These are phyloP conservation scores for Kwoniella dejecticola DNA, from an alignment of 768 basidiomycete species.

Conservation along the genomic window DNA sequence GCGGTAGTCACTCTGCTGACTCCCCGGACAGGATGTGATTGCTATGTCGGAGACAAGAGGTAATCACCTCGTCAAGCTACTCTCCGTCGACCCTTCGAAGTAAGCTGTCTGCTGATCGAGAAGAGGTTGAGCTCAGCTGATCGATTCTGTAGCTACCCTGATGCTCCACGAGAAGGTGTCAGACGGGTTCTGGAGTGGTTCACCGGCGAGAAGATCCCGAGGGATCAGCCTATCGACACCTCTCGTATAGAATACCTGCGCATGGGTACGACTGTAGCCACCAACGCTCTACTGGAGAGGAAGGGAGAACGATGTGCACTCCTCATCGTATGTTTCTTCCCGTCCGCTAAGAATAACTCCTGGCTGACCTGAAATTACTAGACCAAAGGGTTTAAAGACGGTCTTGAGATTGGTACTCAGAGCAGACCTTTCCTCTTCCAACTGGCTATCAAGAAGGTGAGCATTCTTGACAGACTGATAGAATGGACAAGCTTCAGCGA, in stretches of 20 bases:
- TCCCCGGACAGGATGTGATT: conserved; percentile 6
- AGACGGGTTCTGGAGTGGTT: conserved; percentile 30
- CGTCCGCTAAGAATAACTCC: conserved; percentile 57
- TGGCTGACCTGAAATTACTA: conserved; percentile 83
- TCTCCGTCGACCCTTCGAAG: conserved; percentile 19
- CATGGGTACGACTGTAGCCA: conserved; percentile 29
- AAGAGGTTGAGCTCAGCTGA: not conserved
- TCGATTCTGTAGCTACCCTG: conserved; percentile 5
- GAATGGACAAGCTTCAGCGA: conserved; percentile 68
- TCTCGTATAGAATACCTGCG: conserved; percentile 21
- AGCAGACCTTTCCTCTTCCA: conserved; percentile 72
- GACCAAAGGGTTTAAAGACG: conserved; percentile 42
- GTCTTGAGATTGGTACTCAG: conserved; percentile 42
- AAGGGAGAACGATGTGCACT: conserved; percentile 27
- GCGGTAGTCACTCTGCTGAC: not conserved
- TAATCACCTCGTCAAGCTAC: conserved; percentile 20
- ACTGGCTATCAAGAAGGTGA: conserved; percentile 67
- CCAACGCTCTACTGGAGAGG: conserved; percentile 23
- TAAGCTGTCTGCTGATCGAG: not conserved
- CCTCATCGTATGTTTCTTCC: conserved; percentile 10
- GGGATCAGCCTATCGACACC: conserved; percentile 64
- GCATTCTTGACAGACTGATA: too few relatives aligned
- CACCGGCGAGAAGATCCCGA: conserved; percentile 59
- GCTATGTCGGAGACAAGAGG: conserved; percentile 50
- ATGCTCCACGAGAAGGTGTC: conserved; percentile 29